Conservation (phyloP, 768 basidiomycete species). For the Lactarius vividus region DNA sequence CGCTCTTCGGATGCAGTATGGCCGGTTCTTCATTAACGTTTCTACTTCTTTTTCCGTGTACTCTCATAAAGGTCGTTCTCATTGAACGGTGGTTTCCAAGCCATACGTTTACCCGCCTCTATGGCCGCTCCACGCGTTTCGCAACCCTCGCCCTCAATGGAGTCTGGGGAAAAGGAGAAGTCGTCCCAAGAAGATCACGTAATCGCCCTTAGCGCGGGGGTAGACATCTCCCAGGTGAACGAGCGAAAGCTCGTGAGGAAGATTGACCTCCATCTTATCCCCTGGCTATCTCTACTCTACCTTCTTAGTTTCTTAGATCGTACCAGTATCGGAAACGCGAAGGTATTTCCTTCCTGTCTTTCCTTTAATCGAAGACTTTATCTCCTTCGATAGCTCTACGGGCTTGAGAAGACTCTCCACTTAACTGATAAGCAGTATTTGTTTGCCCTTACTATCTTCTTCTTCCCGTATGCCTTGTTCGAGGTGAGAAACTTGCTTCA, state of each 20-base stretch:
- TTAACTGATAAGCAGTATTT: slow-evolving; percentile 66
- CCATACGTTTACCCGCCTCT: background rate
- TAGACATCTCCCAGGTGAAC: slow-evolving; percentile 61
- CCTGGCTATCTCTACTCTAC: slow-evolving; percentile 75
- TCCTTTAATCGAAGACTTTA: background rate
- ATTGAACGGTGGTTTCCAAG: background rate
- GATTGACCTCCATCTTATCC: slow-evolving; percentile 62
- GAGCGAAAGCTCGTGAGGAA: slow-evolving; percentile 70
- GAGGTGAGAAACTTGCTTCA: slow-evolving; percentile 44
- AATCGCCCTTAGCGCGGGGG: slow-evolving; percentile 40
- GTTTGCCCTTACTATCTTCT: slow-evolving; percentile 56
- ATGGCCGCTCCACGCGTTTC: background rate
- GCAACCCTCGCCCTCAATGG: background rate
- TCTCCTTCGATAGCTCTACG: slow-evolving; percentile 50
- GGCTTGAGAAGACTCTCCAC: slow-evolving; percentile 54
- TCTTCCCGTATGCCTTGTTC: slow-evolving; percentile 63
- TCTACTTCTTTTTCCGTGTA: background rate
- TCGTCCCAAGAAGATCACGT: slow-evolving; percentile 25
- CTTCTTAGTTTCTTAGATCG: slow-evolving; percentile 69
- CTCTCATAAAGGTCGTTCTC: background rate
- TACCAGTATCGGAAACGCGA: slow-evolving; percentile 54
- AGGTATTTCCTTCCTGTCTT: slow-evolving; percentile 28
- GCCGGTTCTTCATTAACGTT: background rate
- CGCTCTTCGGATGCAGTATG: background rate
- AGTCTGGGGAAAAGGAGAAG: slow-evolving; percentile 13